These are phyloP conservation scores for Pichia sp. DNA, from an alignment of 1,139 yeast species.

Conservation along the genomic window DNA sequence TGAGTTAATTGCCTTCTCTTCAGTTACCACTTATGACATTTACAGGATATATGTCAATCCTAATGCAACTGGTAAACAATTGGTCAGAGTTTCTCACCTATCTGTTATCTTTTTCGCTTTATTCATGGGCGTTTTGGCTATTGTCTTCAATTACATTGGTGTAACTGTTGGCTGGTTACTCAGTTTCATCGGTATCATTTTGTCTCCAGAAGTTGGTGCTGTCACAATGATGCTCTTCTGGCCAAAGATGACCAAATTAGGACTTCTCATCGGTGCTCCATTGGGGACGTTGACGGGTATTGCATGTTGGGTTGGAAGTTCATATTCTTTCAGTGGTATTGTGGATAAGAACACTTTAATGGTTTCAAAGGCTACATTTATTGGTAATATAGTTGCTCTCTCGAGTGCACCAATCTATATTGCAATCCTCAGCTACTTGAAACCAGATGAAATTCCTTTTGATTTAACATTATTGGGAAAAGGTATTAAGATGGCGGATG, in stretches of 20 bases:
- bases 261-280: constrained; percentile 30
- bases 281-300: constrained; percentile 33
- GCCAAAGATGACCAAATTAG: constrained; percentile 35
- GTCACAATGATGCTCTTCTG: constrained; percentile 37
- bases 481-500: constrained; percentile 54
- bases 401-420: constrained; percentile 30
- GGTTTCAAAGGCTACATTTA: constrained; percentile 30
- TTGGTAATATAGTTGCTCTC: constrained; percentile 34
- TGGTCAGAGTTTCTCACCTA: constrained; percentile 34
- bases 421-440: constrained; percentile 45
- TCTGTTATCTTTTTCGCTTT: constrained; percentile 34
- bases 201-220: constrained; percentile 31
- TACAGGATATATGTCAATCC: constrained; percentile 40
- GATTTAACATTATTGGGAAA: constrained; percentile 54
- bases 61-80: constrained; percentile 34
- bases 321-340: constrained; percentile 28
- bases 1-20: constrained; percentile 41
- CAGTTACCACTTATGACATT: constrained; percentile 40
- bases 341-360: constrained; percentile 28
- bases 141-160: constrained; percentile 34
- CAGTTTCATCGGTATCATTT: constrained; percentile 33
- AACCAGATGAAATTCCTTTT: constrained; percentile 60
- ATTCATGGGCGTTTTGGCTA: constrained; percentile 34
- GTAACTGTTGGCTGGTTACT: constrained; percentile 37
- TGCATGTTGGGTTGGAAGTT: constrained; percentile 33